Percentiles rank a stretch among this genome's conserved stretches.
phyloP scores from a whole-genome alignment of 495 filamentous ascomycete species.

The Neurospora sublineolata region DNA sequence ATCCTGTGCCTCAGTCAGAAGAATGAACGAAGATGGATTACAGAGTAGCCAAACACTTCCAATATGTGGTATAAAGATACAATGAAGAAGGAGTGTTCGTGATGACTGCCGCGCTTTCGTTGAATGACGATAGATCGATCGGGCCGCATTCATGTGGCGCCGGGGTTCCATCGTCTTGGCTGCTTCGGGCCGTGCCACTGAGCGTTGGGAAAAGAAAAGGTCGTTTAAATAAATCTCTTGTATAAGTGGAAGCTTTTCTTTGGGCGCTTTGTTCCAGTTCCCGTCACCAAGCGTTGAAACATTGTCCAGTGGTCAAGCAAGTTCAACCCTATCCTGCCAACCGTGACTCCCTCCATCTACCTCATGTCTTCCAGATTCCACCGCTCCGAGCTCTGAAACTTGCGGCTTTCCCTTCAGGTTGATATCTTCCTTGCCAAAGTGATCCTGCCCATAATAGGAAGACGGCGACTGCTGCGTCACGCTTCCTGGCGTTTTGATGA shows the following conservation, averaged over 20 bases:
- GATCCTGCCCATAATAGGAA: no score
- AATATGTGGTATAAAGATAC: background rate
- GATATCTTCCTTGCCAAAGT: background rate
- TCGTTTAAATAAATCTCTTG: background rate
- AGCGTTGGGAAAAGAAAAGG: background rate
- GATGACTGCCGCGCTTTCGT: background rate
- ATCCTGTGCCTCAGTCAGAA: background rate
- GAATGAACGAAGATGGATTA: background rate
- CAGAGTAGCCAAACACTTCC: background rate
- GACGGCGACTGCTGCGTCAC: no score
- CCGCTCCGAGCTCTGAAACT: background rate
- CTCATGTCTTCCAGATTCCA: background rate
- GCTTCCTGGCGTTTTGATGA: no score
- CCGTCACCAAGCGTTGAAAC: background rate
- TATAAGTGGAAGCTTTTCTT: background rate
- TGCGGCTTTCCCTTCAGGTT: background rate
- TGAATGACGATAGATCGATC: background rate
- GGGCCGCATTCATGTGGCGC: background rate
- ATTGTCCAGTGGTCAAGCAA: background rate
- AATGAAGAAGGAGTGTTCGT: background rate
- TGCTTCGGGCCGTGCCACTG: background rate
- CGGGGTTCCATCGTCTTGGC: background rate
- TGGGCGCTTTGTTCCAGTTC: background rate
- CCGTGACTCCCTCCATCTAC: background rate
- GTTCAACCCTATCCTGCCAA: background rate